Evolutionary conservation across 208 protist genomes (phyloP), one percentile per base, ranked within the genome.

Genomic region (Acanthamoeba healyi): DNA sequence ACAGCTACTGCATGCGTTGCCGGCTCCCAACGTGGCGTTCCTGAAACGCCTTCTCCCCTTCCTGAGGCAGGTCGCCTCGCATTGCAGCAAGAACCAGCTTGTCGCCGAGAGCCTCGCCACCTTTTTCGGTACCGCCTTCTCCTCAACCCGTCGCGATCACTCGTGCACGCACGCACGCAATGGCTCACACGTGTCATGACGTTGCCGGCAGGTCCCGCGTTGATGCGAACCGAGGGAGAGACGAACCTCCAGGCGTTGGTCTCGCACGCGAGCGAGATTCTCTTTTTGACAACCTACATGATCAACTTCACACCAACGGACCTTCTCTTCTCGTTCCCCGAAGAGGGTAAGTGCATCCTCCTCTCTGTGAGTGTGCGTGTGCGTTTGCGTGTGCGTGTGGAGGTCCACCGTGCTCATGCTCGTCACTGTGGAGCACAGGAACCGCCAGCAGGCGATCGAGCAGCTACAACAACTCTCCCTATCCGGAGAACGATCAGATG

Each of bases 261-360:
- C 1, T 84, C 74, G 32, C 74, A 84, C 46, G 34, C 74, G 1
- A 49, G 32, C 74, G 74, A 84, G 46, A 56, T 84, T 7, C 19
- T 84, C 46, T 58, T 84, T 36, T 24, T 84, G 22, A 84, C 42
- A 9, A 22, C 74, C 38, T 84, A 84, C 74, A 84, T 84, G 74
- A 84, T 84, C 74, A 84, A 84, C 74, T 84, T 58, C 46, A 58
- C 74, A 9, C 74, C 74, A 4, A 49, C 46, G 7, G 74, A 84
- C 74, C 74, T 84, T 38, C 74, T 84, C 26, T 84, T 84, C 42
- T 84, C 74, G 42, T 84, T 84, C 44, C 74, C 74, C 29, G 74
- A 56, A 17, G 44, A 84, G 58, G 74, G 74, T 84, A 19, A 3
- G 2, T 36, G 19, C 24, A 24, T 61, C 12, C 54, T 7, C 22